A percentile compares a stretch with the other conserved stretches of the same genome.
phyloP scores from a whole-genome alignment of 169 alveolate genomes.

The Plasmodium malariae region DNA sequence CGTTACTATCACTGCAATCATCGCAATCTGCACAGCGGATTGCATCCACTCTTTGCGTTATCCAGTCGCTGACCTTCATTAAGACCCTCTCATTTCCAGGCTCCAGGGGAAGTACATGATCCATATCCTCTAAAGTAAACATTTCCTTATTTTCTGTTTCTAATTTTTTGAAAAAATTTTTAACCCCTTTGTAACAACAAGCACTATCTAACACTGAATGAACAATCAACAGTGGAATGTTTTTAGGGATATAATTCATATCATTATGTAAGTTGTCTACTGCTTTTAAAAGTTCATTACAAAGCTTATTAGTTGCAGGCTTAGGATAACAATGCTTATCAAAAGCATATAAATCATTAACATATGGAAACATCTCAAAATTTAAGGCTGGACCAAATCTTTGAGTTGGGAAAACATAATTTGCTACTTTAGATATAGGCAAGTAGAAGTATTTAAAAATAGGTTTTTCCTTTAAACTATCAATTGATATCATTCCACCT shows the following conservation, averaged over 20 bases:
- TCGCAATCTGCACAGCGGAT: background rate
- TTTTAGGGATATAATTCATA: background rate
- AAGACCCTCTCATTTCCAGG: conserved; percentile 28
- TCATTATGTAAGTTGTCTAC: conserved; percentile 17
- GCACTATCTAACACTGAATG: conserved; percentile 13
- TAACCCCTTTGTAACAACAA: background rate
- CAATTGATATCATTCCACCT: background rate
- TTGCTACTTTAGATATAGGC: background rate
- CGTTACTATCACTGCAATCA: background rate
- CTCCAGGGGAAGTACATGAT: conserved; percentile 20
- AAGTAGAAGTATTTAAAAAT: conserved; percentile 17
- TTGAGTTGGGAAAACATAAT: background rate
- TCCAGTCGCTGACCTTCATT: conserved; percentile 15
- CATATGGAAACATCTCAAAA: conserved; percentile 2
- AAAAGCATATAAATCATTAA: conserved; percentile 4
- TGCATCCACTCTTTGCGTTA: background rate
- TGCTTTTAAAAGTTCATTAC: conserved; percentile 6
- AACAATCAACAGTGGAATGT: background rate
- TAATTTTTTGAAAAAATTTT: background rate
- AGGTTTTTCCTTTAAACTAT: background rate
- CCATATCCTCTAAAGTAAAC: conserved; percentile 14
- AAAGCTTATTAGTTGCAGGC: conserved; percentile 15
- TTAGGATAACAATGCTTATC: background rate
- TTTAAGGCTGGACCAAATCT: background rate
- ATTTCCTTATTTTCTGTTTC: conserved; percentile 16